Conservation (phyloP, 2,329 filamentous ascomycete species). For the Pseudonectria buxi region DNA sequence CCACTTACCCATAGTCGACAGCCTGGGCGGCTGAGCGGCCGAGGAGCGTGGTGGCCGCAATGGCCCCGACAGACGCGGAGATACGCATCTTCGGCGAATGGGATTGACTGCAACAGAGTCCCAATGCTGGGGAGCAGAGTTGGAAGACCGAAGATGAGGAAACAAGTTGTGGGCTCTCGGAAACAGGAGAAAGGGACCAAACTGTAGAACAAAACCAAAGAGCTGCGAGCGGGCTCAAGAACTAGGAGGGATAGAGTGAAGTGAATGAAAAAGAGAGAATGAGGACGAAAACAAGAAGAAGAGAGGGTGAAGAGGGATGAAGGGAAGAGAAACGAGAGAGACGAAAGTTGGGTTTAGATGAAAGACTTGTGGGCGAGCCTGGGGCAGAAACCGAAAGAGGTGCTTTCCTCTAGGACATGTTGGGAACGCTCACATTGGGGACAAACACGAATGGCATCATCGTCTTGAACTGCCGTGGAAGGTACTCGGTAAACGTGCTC, state of each 20-base stretch:
- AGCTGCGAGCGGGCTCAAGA: slow-evolving; percentile 8
- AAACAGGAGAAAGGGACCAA: background rate
- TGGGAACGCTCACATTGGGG: too few species aligned
- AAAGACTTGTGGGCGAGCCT: too few species aligned
- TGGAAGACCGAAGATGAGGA: background rate
- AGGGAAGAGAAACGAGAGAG: slow-evolving; percentile 2
- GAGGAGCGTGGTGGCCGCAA: slow-evolving; percentile 30
- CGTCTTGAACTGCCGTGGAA: too few species aligned
- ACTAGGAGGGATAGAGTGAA: slow-evolving; percentile 4
- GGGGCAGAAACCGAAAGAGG: too few species aligned
- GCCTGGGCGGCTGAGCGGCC: slow-evolving; percentile 25
- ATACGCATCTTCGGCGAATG: slow-evolving; percentile 31
- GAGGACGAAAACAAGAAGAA: slow-evolving; percentile 7
- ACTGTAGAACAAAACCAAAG: slow-evolving; percentile 7
- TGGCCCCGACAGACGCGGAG: slow-evolving; percentile 26
- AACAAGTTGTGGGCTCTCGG: background rate
- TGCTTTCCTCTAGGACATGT: too few species aligned
- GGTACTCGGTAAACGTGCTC: too few species aligned
- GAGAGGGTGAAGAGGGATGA: slow-evolving; percentile 8
- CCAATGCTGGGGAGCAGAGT: background rate
- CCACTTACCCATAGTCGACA: slow-evolving; percentile 28
- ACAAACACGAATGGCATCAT: too few species aligned
- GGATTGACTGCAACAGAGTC: slow-evolving; percentile 2
- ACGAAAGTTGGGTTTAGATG: background rate
- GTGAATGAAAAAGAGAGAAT: slow-evolving; percentile 11